Conservation (phyloP, 2,329 filamentous ascomycete genomes). For the Sphaerulina musiva region DNA sequence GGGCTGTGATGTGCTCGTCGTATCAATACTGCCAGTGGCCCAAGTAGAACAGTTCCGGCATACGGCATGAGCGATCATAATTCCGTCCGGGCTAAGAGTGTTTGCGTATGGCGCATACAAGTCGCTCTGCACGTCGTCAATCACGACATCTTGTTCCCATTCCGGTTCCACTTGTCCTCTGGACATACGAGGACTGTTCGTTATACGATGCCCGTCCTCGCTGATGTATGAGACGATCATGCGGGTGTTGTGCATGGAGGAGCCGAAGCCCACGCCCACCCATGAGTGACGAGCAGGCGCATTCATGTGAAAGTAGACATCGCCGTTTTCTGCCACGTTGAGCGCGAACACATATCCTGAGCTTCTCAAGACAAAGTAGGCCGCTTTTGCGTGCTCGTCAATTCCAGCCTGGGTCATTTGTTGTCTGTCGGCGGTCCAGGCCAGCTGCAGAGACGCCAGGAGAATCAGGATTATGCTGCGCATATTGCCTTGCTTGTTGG, state of each 20-base stretch:
- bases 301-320: constrained; percentile 31
- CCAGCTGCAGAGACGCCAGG: constrained; percentile 14
- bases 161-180: constrained; percentile 34
- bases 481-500: constrained; percentile 10
- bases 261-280: constrained; percentile 42
- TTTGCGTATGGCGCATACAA: constrained; percentile 30
- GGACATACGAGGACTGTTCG: constrained; percentile 35
- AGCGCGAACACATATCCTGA: constrained; percentile 26
- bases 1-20: constrained; percentile 29
- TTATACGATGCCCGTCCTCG: constrained; percentile 31
- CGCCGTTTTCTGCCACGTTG: constrained; percentile 26
- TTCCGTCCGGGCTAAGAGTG: constrained; percentile 22
- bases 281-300: constrained; percentile 37
- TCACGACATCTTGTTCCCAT: constrained; percentile 26
- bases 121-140: constrained; percentile 33
- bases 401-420: constrained; percentile 14
- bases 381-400: constrained; percentile 23
- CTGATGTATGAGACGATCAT: constrained; percentile 43
- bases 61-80: constrained; percentile 32
- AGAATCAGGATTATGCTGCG: constrained; percentile 8
- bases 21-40: constrained; percentile 34
- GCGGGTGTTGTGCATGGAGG: constrained; percentile 38
- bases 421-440: constrained; percentile 15
- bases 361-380: constrained; percentile 24
- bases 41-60: constrained; percentile 38